Evolutionary conservation across 1,139 yeast genomes (phyloP), one percentile per base, ranked within the genome.

Genomic region (Sugiyamaella novakii): DNA sequence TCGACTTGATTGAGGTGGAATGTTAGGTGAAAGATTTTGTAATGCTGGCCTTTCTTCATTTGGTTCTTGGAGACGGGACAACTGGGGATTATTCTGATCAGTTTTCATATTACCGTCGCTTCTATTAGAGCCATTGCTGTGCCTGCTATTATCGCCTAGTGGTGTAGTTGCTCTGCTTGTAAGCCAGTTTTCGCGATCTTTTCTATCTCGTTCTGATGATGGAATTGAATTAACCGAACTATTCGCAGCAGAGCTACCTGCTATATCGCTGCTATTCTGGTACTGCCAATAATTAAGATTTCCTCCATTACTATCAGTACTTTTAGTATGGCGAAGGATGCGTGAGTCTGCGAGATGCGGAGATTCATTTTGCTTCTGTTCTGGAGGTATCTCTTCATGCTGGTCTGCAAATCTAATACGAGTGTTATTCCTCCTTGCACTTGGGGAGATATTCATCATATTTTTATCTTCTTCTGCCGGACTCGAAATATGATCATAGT

Each of bases 351-450:
- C 7, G 15, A 18, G 19, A 21, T 27, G 39, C 11, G 43, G 48
- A 15, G 42, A 15, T 3, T n/a, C 39, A 40, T 22, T 24, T 34
- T 19, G 30, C 14, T 43, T 22, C 10, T 43, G 38, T 14, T 37
- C 37, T 6, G 45, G 50, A 3, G 56, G 52, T 10, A 53, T 53
- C 21, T 54, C 56, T 31, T 54, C 51, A 29, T 54, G 48, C n/a
- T 54, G 53, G 3, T 36, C 43, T 2, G 57, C 58, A 49, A 54
- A 55, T 22, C 57, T 12, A n/a, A 55, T 55, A 6, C 52, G 46
- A 21, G 41, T 45, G 24, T 31, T 25, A 12, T 43, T 46, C 11
- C 40, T 33, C 11, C 49, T 48, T 10, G 53, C 21, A 18, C 21
- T 44, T 12, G 40, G 46, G n/a, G 42, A 43, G 10, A 28, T 19